Conservation (phyloP, 495 filamentous ascomycete species). For the Tetracladium marchalianum region DNA sequence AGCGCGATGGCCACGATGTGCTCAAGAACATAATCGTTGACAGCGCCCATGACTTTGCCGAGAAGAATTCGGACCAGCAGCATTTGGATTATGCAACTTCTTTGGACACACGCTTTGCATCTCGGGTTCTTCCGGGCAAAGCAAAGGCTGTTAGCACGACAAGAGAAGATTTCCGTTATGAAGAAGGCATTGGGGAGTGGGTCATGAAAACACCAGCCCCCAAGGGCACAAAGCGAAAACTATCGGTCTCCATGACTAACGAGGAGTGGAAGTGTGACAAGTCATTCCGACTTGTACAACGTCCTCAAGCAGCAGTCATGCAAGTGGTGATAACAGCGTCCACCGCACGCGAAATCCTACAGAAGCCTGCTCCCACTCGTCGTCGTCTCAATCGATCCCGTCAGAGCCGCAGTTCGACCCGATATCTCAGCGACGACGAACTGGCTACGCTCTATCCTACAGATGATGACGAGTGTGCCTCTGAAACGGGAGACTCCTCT, state of each 20-base stretch:
- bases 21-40: slow-evolving; percentile 14
- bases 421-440: too few relatives aligned
- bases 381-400: too few relatives aligned
- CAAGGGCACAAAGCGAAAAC: neutral
- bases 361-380: too few relatives aligned
- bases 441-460: too few relatives aligned
- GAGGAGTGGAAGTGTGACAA: too few relatives aligned
- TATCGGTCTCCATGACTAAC: neutral
- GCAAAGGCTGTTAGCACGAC: neutral
- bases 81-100: slow-evolving; percentile 15
- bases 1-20: neutral
- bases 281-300: too few relatives aligned
- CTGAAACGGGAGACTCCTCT: neutral
- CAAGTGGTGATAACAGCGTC: too few relatives aligned
- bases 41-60: slow-evolving; percentile 16
- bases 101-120: slow-evolving; percentile 8
- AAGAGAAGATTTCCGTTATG: slow-evolving; percentile 31
- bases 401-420: too few relatives aligned
- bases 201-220: slow-evolving; percentile 27
- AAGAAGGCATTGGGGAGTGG: slow-evolving; percentile 47
- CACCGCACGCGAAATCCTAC: too few relatives aligned
- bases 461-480: neutral
- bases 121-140: neutral
- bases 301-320: too few relatives aligned
- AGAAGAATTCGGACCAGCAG: slow-evolving; percentile 7